Base-by-base conservation (phyloP, 768 basidiomycete species). In the Tulasnella sp. region DNA sequence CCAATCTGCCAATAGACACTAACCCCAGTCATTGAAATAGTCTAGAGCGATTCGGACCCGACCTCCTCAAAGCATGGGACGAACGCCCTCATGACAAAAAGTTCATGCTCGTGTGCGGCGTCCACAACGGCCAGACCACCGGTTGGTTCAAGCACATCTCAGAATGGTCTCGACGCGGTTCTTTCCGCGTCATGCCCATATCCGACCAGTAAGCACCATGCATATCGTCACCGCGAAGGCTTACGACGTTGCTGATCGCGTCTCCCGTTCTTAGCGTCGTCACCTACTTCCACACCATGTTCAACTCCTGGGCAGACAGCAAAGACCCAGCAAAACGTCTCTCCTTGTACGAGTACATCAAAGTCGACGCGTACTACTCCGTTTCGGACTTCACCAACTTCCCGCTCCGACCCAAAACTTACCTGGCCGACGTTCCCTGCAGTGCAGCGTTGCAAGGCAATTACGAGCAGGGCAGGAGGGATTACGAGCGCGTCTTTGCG, bases 31-130 rank as follows among this genome's bases (percentile, higher is more conserved):
- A 26, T n/a, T 26, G 1, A 0, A 1, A 44, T 42, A 71, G 74
- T 42, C n/a, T 75, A 16, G 48, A 75, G 40, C n/a, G 39, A 15
- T 75, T 37, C 1, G n/a, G 29, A 1, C n/a, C 26, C 13, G 74
- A 51, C 18, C 76, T 77, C 69, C 61, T 77, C 18, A 20, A 70
- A 48, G 48, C 48, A 77, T 77, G 76, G 76, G 76, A 77, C 26
- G 13, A 37, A 29, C 76, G 76, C 15, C 69, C 76, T 6, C 61
- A 61, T 37, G 70, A 70, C 44, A 23, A 77, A 26, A 77, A 77
- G 61, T 77, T 77, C 44, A n/a, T 26, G 42, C 23, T 77, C 69
- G 70, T 77, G 23, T 77, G 76, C 40, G 37, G 26, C 16, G 76
- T 77, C n/a, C 76, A 77, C 70, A 70, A 77, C 76, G 69, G 40